A percentile compares a stretch with the other conserved stretches of the same genome.
Conservation (phyloP, 2,329 filamentous ascomycete species). For the Pyrenochaeta sp. region DNA sequence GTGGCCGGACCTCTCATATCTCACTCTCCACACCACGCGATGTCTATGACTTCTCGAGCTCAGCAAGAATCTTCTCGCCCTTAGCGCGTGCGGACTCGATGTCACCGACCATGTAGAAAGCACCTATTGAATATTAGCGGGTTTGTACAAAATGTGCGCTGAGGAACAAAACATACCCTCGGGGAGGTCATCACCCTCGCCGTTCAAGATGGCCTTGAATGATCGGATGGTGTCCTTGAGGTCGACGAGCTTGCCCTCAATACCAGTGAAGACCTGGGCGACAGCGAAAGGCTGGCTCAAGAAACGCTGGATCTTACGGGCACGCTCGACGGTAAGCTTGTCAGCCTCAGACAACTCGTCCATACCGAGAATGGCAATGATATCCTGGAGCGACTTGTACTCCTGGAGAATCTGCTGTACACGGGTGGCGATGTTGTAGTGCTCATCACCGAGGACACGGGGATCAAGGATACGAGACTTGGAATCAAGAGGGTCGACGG, state of each 20-base stretch:
- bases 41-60: constrained; percentile 69
- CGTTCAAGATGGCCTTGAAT: constrained; percentile 96
- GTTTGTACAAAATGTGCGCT: too few species aligned
- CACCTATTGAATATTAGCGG: constrained; percentile 55
- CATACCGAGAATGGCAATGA: constrained; percentile 99
- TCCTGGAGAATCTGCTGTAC: constrained; percentile 99
- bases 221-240: constrained; percentile 97
- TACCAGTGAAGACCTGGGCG: constrained; percentile 84
- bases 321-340: constrained; percentile 99
- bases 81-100: constrained; percentile 90
- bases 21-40: constrained; percentile 35
- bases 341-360: constrained; percentile 99
- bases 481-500: constrained; percentile 99
- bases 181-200: constrained; percentile 94
- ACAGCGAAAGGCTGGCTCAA: constrained; percentile 98
- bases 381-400: constrained; percentile 99
- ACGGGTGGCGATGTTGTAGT: constrained; percentile 92
- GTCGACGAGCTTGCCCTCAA: constrained; percentile 96
- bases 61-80: constrained; percentile 99
- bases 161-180: constrained; percentile 82
- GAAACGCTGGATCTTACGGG: constrained; percentile 99
- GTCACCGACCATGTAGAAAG: constrained; percentile 98
- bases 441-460: constrained; percentile 96
- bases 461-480: constrained; percentile 99
- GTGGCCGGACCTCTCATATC: constrained; percentile 45